These are phyloP conservation scores for Nannizziopsis barbatae DNA, from an alignment of 2,329 filamentous ascomycete genomes.

Conservation along the genomic window DNA sequence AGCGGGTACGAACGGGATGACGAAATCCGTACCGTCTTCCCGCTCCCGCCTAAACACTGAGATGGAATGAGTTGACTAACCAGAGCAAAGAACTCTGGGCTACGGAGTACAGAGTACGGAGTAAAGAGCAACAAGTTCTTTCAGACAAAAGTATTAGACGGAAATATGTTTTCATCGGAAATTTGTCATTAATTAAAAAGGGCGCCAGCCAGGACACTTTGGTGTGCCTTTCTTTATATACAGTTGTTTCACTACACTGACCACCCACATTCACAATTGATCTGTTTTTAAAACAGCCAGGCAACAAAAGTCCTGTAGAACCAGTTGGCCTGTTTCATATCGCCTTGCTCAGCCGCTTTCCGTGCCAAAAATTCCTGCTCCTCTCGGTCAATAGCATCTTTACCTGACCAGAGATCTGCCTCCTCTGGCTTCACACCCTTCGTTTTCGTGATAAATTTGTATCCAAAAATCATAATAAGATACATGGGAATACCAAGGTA, in stretches of 20 bases:
- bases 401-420: constrained; percentile 21
- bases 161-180: too few relatives aligned
- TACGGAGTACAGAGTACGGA: too few relatives aligned
- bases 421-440: constrained; percentile 15
- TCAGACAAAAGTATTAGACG: too few relatives aligned
- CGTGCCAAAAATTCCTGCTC: constrained; percentile 63
- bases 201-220: neutral
- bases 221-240: neutral
- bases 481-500: constrained; percentile 36
- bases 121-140: too few relatives aligned
- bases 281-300: constrained; percentile 46
- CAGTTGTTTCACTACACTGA: too few relatives aligned
- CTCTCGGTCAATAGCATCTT: constrained; percentile 35
- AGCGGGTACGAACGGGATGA: too few relatives aligned
- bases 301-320: constrained; percentile 50
- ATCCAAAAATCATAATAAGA: constrained; percentile 29
- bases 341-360: constrained; percentile 60
- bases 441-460: constrained; percentile 19
- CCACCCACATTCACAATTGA: neutral
- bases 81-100: too few relatives aligned
- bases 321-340: constrained; percentile 32
- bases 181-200: too few relatives aligned
- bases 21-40: too few relatives aligned
- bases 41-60: too few relatives aligned
- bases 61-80: too few relatives aligned